Evolutionary conservation across 2,329 filamentous ascomycete genomes (phyloP).

Genomic region (Claviceps paspali): DNA sequence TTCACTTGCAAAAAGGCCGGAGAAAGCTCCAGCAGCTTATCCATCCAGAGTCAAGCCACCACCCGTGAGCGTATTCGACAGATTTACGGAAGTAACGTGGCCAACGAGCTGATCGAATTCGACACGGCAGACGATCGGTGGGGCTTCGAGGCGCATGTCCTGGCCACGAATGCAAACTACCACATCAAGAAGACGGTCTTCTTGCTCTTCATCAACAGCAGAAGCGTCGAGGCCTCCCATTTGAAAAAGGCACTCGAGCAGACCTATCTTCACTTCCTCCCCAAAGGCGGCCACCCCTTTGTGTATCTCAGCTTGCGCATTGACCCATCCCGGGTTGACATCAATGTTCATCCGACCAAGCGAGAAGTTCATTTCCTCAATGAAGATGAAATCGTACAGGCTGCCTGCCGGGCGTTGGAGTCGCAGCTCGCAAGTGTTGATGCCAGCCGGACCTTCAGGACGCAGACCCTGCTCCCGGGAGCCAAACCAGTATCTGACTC

Average conservation of each 20-base stretch:
- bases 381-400: slow-evolving; percentile 87
- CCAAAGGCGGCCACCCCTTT: slow-evolving; percentile 89
- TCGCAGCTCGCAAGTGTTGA: slow-evolving; percentile 73
- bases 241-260: slow-evolving; percentile 88
- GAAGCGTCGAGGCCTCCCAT: slow-evolving; percentile 74
- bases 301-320: slow-evolving; percentile 86
- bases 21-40: slow-evolving; percentile 68
- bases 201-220: slow-evolving; percentile 91
- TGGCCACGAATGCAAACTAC: slow-evolving; percentile 88
- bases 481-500: slow-evolving; percentile 21
- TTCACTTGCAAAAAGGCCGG: slow-evolving; percentile 97
- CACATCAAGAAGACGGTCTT: slow-evolving; percentile 78
- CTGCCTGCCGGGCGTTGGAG: slow-evolving; percentile 67
- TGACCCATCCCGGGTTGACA: slow-evolving; percentile 81
- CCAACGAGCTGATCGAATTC: slow-evolving; percentile 76
- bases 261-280: slow-evolving; percentile 72
- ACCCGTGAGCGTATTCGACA: slow-evolving; percentile 76
- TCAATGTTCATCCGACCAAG: slow-evolving; percentile 96
- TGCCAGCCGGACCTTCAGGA: slow-evolving; percentile 85
- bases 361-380: slow-evolving; percentile 94
- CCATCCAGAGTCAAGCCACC: slow-evolving; percentile 58
- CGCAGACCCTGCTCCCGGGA: slow-evolving; percentile 74
- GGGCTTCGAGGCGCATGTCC: slow-evolving; percentile 70
- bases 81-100: slow-evolving; percentile 69
- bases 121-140: slow-evolving; percentile 57